Evolutionary conservation across 805 yeast genomes (phyloP).

Genomic region (Hanseniaspora valbyensis): DNA sequence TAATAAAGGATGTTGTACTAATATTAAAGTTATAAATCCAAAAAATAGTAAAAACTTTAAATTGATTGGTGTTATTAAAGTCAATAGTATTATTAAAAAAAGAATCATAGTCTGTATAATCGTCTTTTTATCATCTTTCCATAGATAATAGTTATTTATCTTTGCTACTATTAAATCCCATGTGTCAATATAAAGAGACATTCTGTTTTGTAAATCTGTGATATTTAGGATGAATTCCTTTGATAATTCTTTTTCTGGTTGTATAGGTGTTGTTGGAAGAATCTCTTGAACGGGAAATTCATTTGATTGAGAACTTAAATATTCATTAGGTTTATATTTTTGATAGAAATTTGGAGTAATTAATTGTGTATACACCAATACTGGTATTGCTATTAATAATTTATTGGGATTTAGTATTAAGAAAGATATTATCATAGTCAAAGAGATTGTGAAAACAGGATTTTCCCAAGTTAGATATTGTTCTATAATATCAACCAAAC

Average conservation of each 20-base stretch:
- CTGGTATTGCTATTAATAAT: conserved; percentile 43
- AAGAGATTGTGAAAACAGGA: conserved; percentile 50
- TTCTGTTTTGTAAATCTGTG: conserved; percentile 75
- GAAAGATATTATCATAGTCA: conserved; percentile 41
- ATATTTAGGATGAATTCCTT: conserved; percentile 66
- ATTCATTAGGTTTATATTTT: conserved; percentile 44
- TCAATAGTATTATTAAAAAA: neutral
- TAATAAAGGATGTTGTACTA: conserved; percentile 44
- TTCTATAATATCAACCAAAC: conserved; percentile 45
- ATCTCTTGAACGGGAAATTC: conserved; percentile 31
- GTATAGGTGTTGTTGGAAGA: conserved; percentile 41
- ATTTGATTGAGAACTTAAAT: conserved; percentile 28
- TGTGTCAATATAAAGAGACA: conserved; percentile 49
- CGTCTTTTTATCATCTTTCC: conserved; percentile 7
- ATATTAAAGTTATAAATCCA: conserved; percentile 19
- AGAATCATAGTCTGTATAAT: neutral
- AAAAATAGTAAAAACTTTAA: neutral
- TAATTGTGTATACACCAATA: conserved; percentile 31
- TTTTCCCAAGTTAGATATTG: conserved; percentile 53
- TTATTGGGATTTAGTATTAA: conserved; percentile 50
- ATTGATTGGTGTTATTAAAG: neutral
- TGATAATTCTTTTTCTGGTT: conserved; percentile 68
- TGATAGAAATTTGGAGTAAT: conserved; percentile 51
- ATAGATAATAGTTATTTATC: conserved; percentile 1
- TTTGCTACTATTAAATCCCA: conserved; percentile 40